phyloP scores from a whole-genome alignment of 1,284 basidiomycete genomes.

The Cryptococcus sp. region DNA sequence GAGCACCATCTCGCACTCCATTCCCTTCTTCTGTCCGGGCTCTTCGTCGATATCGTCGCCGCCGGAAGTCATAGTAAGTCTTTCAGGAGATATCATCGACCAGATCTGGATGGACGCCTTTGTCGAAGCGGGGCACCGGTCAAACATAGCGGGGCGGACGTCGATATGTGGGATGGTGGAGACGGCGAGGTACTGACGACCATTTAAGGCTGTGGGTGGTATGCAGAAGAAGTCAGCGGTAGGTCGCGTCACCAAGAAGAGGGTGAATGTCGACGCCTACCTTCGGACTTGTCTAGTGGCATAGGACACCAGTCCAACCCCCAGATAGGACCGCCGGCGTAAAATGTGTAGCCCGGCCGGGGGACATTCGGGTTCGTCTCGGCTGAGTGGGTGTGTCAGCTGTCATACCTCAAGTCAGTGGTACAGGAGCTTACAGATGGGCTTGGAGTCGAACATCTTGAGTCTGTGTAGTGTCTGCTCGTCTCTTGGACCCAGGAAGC shows the following conservation, averaged over 20 bases:
- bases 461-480: slow-evolving; percentile 5
- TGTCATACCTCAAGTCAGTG: neutral
- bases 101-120: slow-evolving; percentile 50
- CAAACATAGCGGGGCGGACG: slow-evolving; percentile 24
- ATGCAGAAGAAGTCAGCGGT: slow-evolving; percentile 2
- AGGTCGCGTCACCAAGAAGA: neutral
- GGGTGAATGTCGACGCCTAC: slow-evolving; percentile 49
- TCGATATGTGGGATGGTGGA: slow-evolving; percentile 58
- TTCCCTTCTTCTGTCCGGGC: slow-evolving; percentile 7
- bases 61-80: neutral
- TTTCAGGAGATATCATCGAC: slow-evolving; percentile 20
- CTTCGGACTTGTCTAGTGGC: slow-evolving; percentile 58
- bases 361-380: slow-evolving; percentile 9
- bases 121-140: slow-evolving; percentile 19
- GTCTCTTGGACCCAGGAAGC: slow-evolving; percentile 27
- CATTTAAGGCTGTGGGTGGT: slow-evolving; percentile 53
- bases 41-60: slow-evolving; percentile 12
- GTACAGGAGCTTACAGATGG: slow-evolving; percentile 19
- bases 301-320: slow-evolving; percentile 87
- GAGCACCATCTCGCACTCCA: slow-evolving; percentile 51
- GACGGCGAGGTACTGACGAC: slow-evolving; percentile 76
- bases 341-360: slow-evolving; percentile 52
- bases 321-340: slow-evolving; percentile 79
- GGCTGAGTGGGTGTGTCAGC: neutral
- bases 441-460: slow-evolving; percentile 18